These are phyloP conservation scores for Rubia yunnanensis DNA, from an alignment of 257 asterid genomes.

Conservation along the genomic window DNA sequence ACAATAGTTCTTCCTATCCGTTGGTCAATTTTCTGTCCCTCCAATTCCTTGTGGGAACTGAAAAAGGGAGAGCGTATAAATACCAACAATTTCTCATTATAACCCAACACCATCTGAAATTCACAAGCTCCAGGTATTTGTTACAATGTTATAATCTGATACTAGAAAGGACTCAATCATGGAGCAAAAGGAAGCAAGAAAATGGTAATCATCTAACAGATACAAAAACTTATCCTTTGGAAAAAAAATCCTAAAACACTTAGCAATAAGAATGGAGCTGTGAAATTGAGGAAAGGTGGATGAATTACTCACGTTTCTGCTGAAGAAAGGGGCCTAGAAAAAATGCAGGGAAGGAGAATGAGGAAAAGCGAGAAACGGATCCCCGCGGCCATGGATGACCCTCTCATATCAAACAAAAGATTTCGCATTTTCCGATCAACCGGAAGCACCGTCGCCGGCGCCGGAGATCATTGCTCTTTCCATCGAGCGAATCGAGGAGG, in stretches of 20 bases:
- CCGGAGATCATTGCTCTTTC: neutral
- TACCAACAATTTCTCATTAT: neutral
- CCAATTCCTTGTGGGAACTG: constrained; percentile 44
- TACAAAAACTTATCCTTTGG: neutral
- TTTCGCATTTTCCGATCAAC: neutral
- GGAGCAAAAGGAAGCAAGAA: neutral
- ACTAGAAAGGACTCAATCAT: neutral
- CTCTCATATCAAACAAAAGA: neutral
- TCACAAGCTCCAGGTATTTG: neutral
- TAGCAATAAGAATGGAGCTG: neutral
- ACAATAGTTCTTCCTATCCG: constrained; percentile 19
- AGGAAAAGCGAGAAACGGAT: constrained; percentile 23
- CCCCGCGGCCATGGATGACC: constrained; percentile 50
- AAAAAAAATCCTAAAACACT: neutral
- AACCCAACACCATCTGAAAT: neutral
- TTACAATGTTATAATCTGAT: too few relatives aligned
- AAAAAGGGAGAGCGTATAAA: constrained; percentile 7
- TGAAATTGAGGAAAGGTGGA: constrained; percentile 4
- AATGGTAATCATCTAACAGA: neutral
- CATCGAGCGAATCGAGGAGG: neutral
- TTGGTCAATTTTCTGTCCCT: constrained; percentile 23
- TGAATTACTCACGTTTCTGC: constrained; percentile 34
- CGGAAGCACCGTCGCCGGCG: neutral
- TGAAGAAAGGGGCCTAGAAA: constrained; percentile 22
- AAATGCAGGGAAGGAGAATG: constrained; percentile 19